Percentiles rank a stretch among this genome's conserved stretches.
phyloP scores from a whole-genome alignment of 371 early-diverging fungal species.

The Mucor saturninus region DNA sequence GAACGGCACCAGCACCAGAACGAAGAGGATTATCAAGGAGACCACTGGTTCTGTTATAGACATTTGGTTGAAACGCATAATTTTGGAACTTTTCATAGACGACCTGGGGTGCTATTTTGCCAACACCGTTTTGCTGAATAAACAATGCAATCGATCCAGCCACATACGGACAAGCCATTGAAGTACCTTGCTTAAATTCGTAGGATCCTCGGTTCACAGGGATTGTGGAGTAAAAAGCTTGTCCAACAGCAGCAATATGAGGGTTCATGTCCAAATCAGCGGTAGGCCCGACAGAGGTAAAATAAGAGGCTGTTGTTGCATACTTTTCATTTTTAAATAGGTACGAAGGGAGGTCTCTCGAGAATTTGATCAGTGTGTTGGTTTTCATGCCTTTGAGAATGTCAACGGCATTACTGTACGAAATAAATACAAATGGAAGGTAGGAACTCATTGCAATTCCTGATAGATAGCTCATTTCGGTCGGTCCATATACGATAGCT shows the following conservation, averaged over 20 bases:
- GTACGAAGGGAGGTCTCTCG: too few relatives aligned
- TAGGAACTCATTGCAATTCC: too few relatives aligned
- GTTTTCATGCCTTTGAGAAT: too few relatives aligned
- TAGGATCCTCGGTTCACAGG: conserved; percentile 50
- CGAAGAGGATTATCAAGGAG: conserved; percentile 33
- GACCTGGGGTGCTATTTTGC: conserved; percentile 11
- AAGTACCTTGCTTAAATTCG: conserved; percentile 65
- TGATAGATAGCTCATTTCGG: too few relatives aligned
- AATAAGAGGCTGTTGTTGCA: conserved; percentile 27
- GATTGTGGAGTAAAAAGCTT: conserved; percentile 69
- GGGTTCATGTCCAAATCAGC: conserved; percentile 47
- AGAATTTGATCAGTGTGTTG: too few relatives aligned
- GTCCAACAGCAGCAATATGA: conserved; percentile 69
- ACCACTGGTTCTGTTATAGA: not conserved
- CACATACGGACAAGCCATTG: conserved; percentile 77
- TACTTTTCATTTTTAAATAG: not conserved
- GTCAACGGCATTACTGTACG: too few relatives aligned
- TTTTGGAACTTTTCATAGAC: conserved; percentile 49
- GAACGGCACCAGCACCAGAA: conserved; percentile 77
- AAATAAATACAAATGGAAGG: too few relatives aligned
- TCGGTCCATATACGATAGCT: too few relatives aligned
- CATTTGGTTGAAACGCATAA: conserved; percentile 32
- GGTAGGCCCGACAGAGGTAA: conserved; percentile 52
- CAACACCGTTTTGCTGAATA: conserved; percentile 32
- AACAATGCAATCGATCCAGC: conserved; percentile 68